These are phyloP conservation scores for Pyrenophora seminiperda DNA, from an alignment of 2,329 filamentous ascomycete species.

Conservation along the genomic window DNA sequence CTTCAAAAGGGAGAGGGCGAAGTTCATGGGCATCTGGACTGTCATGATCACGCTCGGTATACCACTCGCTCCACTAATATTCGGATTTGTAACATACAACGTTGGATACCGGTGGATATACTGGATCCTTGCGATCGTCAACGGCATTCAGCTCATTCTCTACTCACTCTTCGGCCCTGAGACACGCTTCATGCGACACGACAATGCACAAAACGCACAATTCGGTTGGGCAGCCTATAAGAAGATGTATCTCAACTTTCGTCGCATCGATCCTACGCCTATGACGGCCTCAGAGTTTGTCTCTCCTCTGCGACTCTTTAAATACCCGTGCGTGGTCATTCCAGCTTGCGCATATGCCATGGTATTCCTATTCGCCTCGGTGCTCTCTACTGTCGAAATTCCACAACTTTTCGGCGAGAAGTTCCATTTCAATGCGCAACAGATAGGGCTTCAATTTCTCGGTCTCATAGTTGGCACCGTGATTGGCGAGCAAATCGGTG, in stretches of 20 bases:
- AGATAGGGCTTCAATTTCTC: constrained; percentile 64
- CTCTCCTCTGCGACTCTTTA: constrained; percentile 55
- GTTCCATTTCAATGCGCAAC: constrained; percentile 62
- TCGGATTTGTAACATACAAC: constrained; percentile 56
- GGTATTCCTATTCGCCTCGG: constrained; percentile 61
- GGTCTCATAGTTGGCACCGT: constrained; percentile 62
- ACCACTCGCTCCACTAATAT: constrained; percentile 50
- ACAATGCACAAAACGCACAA: constrained; percentile 39
- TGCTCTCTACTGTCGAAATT: constrained; percentile 63
- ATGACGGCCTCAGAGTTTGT: constrained; percentile 58
- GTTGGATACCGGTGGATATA: constrained; percentile 65
- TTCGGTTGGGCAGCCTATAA: constrained; percentile 48
- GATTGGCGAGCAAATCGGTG: constrained; percentile 64
- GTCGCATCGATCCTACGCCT: constrained; percentile 60
- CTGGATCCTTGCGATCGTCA: constrained; percentile 63
- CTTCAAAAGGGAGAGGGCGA: constrained; percentile 60
- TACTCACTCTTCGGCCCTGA: constrained; percentile 59
- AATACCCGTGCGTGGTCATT: constrained; percentile 56
- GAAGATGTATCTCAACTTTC: constrained; percentile 53
- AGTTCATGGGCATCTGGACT: constrained; percentile 65
- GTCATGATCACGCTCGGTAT: constrained; percentile 57
- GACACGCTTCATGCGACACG: constrained; percentile 58
- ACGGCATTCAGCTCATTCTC: constrained; percentile 61
- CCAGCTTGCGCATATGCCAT: constrained; percentile 61
- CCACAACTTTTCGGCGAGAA: constrained; percentile 62